Evolutionary conservation across 83 land plant genomes (phyloP).

Genomic region (Thuja plicata): DNA sequence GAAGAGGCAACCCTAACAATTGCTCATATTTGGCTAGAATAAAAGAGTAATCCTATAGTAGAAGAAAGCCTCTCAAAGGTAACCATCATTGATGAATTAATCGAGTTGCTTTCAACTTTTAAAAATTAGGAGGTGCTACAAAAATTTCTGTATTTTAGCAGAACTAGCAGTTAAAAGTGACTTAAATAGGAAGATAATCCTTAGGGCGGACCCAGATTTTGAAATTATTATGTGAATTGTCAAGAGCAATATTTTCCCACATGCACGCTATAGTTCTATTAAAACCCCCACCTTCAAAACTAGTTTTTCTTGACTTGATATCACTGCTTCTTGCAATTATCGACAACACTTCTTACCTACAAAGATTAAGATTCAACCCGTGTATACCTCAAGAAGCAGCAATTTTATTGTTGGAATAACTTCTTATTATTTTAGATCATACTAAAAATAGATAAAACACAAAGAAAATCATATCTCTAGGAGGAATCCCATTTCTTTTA

Average conservation of each 20-base stretch:
- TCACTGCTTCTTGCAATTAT: constrained; percentile 17
- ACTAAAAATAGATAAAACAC: constrained; percentile 28
- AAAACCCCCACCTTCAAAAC: constrained; percentile 13
- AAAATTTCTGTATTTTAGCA: constrained; percentile 20
- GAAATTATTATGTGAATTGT: constrained; percentile 23
- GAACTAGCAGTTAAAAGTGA: constrained; percentile 21
- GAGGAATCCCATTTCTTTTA: constrained; percentile 37
- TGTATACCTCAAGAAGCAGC: constrained; percentile 26
- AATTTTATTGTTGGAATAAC: constrained; percentile 24
- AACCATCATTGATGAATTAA: constrained; percentile 20
- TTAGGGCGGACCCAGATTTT: constrained; percentile 23
- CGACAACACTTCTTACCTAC: not conserved
- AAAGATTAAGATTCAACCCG: not conserved
- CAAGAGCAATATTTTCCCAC: constrained; percentile 19
- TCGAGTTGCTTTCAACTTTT: constrained; percentile 26
- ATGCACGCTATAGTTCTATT: constrained; percentile 20
- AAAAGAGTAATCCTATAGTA: constrained; percentile 15
- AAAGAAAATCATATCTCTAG: constrained; percentile 40
- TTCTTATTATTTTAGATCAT: constrained; percentile 21
- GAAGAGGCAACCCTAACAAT: constrained; percentile 23
- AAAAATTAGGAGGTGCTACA: constrained; percentile 15
- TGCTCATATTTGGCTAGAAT: constrained; percentile 15
- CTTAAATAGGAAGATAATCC: constrained; percentile 16
- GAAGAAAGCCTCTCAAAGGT: constrained; percentile 26
- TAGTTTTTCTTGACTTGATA: constrained; percentile 19